These are phyloP conservation scores for Rhodamnia rubescens DNA, from an alignment of 345 rosid species.

Conservation along the genomic window DNA sequence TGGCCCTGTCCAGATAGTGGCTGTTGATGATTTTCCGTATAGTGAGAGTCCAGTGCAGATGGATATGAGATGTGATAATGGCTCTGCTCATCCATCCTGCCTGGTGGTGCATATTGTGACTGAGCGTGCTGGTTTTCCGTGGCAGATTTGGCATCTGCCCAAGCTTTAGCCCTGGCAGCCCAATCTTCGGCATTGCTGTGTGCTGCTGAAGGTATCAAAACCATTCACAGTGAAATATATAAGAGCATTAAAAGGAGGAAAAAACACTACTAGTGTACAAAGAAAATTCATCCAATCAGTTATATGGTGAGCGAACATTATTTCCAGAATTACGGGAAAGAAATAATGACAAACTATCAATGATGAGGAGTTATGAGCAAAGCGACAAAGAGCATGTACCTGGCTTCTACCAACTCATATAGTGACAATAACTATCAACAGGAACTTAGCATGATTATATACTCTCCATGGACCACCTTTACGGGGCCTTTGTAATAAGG, in stretches of 20 bases:
- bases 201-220: slow-evolving; percentile 17
- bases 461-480: not conserved
- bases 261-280: not conserved
- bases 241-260: not conserved
- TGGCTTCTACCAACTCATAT: not conserved
- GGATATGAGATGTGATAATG: slow-evolving; percentile 39
- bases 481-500: not conserved
- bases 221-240: not conserved
- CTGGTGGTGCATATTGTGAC: slow-evolving; percentile 26
- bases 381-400: not conserved
- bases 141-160: slow-evolving; percentile 62
- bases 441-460: not conserved
- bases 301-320: not conserved
- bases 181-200: slow-evolving; percentile 65
- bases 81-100: slow-evolving; percentile 39
- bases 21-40: slow-evolving; percentile 51
- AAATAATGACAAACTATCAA: not conserved
- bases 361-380: not conserved
- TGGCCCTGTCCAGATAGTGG: slow-evolving; percentile 27
- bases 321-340: not conserved
- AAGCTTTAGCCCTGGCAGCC: slow-evolving; percentile 95
- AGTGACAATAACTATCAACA: not conserved
- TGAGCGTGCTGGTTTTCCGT: slow-evolving; percentile 45
- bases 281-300: not conserved
- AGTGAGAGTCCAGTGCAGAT: slow-evolving; percentile 33